Evolutionary conservation across 805 yeast species (phyloP), one percentile per base, ranked within the genome.

Genomic region (Soucietia sequanensis): DNA sequence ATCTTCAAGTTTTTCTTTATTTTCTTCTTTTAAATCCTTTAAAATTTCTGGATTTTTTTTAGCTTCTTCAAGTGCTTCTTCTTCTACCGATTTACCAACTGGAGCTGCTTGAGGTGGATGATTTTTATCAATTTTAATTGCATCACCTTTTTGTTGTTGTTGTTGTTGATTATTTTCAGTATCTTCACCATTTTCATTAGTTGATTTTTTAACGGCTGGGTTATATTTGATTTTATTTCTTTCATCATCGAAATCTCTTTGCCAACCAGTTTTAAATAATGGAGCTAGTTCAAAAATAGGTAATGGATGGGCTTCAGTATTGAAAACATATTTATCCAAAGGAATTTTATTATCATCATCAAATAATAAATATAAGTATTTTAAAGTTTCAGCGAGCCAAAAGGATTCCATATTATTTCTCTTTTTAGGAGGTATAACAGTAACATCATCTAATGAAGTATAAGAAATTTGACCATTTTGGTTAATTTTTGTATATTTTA

Each of bases 311-410:
- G 95, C 97, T 54, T 89, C 96, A 2, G 96, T 88, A 62, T 87
- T 90, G 69, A 86, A 87, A 5, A 90, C 88, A 35, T 80, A 74
- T 38, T 80, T 62, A 30, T 76, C 76, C 46, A 89, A 64, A 20
- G 90, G 88, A 43, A 84, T 61, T 36, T 78, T 70, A 42, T 74
- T 68, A 12, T 70, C 70, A 47, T 78, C 80, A 44, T 85, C 93
- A 60, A 88, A 88, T 43, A 88, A 64, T 37, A 87, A 61, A 51
- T 86, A 86, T 26, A 89, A 67, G 60, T 89, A 90, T 60, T 90
- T 90, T 54, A 90, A 72, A 3, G 97, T 90, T 58, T 90, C 96
- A 2, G 96, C 90, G 33, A 86, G 70, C 97, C 97, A 90, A 68
- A 87, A 88, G 14, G 95, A 82, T 60, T 89, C 96, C 78, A 85